Conservation (phyloP, 2,329 filamentous ascomycete species). For the Ceratocystis papillata region DNA sequence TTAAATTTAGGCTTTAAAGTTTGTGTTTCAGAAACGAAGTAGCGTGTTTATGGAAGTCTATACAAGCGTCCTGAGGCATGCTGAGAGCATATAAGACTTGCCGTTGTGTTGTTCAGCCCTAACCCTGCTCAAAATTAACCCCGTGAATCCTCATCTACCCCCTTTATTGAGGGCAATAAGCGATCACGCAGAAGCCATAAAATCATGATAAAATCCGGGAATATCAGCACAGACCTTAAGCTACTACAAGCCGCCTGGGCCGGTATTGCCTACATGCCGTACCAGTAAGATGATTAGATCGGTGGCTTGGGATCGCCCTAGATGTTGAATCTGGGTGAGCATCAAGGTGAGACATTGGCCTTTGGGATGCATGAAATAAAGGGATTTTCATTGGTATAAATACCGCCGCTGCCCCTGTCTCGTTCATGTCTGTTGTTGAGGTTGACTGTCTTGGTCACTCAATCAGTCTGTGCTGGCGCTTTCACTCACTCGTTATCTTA, state of each 20-base stretch:
- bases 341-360: no score
- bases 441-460: not conserved
- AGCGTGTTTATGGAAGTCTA: no score
- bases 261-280: not conserved
- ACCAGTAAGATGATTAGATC: no score
- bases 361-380: no score
- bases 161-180: not conserved
- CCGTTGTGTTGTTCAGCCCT: not conserved
- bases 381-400: no score
- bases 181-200: not conserved
- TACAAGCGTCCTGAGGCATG: no score
- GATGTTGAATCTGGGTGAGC: no score
- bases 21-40: not conserved
- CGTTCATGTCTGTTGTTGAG: not conserved
- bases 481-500: not conserved
- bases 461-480: not conserved
- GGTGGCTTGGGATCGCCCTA: no score
- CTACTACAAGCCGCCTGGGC: not conserved
- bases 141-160: conserved; percentile 3
- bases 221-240: not conserved
- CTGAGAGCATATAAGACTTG: no score
- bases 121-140: not conserved
- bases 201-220: not conserved
- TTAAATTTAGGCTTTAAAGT: not conserved
- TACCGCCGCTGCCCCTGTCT: no score